Conservation (phyloP, 2,329 filamentous ascomycete genomes). For the Phaeosphaeria sp. region DNA sequence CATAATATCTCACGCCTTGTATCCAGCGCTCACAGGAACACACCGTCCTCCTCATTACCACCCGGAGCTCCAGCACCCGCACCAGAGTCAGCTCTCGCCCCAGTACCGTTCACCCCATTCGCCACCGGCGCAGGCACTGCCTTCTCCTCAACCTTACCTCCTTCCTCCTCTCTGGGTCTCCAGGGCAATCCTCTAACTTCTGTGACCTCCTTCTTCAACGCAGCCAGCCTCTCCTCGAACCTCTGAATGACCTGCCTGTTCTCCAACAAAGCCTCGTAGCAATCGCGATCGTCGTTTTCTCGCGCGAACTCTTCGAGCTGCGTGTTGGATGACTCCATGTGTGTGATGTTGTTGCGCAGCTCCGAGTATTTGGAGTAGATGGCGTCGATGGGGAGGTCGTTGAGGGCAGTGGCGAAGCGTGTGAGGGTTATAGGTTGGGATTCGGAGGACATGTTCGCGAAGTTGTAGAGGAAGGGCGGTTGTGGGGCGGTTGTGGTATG, state of each 20-base stretch:
- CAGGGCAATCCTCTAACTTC: slow-evolving; percentile 63
- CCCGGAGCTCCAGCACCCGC: not conserved
- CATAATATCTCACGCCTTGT: not conserved
- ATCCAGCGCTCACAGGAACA: not conserved
- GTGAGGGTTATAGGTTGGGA: slow-evolving; percentile 66
- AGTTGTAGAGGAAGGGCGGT: not conserved
- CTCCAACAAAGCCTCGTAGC: slow-evolving; percentile 75
- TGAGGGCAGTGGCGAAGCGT: slow-evolving; percentile 72
- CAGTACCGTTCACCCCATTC: not conserved
- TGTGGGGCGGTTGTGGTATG: not conserved
- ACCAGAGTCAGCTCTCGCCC: not conserved
- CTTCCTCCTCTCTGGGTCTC: slow-evolving; percentile 38
- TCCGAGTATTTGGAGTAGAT: slow-evolving; percentile 79
- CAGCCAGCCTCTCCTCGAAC: slow-evolving; percentile 69
- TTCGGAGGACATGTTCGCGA: slow-evolving; percentile 65
- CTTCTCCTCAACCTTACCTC: not conserved
- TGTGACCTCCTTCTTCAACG: slow-evolving; percentile 71
- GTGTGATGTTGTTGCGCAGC: slow-evolving; percentile 75
- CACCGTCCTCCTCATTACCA: not conserved
- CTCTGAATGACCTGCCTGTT: slow-evolving; percentile 73
- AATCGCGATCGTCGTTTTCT: slow-evolving; percentile 68
- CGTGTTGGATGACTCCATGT: slow-evolving; percentile 76
- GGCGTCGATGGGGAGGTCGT: slow-evolving; percentile 68
- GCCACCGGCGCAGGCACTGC: not conserved
- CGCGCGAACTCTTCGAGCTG: slow-evolving; percentile 69